Conservation (phyloP, 2,329 filamentous ascomycete genomes). For the Colletotrichum sp. region DNA sequence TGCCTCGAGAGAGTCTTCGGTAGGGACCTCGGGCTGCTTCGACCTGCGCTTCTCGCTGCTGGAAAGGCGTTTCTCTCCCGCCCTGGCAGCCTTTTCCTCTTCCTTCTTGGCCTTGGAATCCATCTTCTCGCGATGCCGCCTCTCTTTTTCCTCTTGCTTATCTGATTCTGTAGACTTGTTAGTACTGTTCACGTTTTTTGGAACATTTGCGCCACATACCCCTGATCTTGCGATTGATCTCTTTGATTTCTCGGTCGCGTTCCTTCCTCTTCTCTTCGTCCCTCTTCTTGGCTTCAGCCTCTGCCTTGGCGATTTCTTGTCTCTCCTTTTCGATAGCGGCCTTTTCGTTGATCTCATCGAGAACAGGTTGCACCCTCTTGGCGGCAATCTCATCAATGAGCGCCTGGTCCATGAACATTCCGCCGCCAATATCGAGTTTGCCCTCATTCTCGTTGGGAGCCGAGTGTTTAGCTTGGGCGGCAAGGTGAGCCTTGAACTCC, state of each 20-base stretch:
- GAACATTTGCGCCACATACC: constrained; percentile 49
- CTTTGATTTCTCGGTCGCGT: constrained; percentile 52
- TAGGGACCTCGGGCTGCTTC: constrained; percentile 27
- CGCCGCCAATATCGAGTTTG: constrained; percentile 76
- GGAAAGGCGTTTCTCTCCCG: constrained; percentile 55
- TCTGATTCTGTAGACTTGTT: constrained; percentile 44
- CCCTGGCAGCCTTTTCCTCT: constrained; percentile 56
- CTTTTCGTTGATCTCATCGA: constrained; percentile 84
- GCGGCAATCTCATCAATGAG: constrained; percentile 83
- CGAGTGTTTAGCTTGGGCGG: constrained; percentile 70
- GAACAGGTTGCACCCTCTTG: constrained; percentile 77
- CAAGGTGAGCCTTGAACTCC: constrained; percentile 76
- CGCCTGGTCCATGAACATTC: constrained; percentile 77
- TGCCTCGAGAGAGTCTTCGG: neutral
- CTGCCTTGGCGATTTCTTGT: constrained; percentile 65
- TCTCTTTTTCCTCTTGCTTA: constrained; percentile 49
- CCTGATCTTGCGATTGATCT: constrained; percentile 59
- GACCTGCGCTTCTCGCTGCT: constrained; percentile 60
- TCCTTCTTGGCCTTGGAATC: constrained; percentile 50
- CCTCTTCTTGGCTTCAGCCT: constrained; percentile 69
- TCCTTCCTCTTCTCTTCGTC: constrained; percentile 62
- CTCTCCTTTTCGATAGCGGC: constrained; percentile 75
- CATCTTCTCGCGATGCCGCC: constrained; percentile 56
- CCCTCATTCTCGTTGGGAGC: constrained; percentile 43
- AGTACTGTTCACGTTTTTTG: neutral